A percentile compares a stretch with the other conserved stretches of the same genome.
These are phyloP conservation scores for Saprolegnia diclina DNA, from an alignment of 352 stramenopile species.

Conservation along the genomic window DNA sequence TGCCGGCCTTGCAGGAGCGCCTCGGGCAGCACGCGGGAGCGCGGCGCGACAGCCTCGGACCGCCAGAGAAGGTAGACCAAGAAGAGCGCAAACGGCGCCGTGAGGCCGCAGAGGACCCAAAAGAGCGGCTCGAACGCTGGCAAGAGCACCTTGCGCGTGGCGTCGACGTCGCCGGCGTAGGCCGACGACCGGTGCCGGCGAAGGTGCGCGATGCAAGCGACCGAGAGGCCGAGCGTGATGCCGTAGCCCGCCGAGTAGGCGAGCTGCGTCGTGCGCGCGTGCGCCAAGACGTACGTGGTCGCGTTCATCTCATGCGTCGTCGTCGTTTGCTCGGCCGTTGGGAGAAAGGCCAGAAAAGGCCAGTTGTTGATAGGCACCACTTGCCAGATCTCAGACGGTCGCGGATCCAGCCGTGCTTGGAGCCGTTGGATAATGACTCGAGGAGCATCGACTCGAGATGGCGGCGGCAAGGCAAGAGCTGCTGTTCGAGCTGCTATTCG, in stretches of 20 bases:
- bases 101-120: constrained; percentile 42
- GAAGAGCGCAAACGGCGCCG: constrained; percentile 24
- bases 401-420: too few relatives aligned
- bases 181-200: constrained; percentile 49
- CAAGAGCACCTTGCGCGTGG: constrained; percentile 55
- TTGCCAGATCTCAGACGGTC: neutral
- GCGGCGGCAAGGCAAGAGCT: too few relatives aligned
- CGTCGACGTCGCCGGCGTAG: constrained; percentile 39
- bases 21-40: constrained; percentile 24
- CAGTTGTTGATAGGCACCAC: neutral
- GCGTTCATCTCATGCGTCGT: neutral
- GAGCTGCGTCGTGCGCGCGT: neutral
- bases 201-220: constrained; percentile 46
- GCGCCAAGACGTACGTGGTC: neutral
- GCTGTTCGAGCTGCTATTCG: too few relatives aligned
- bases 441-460: too few relatives aligned
- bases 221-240: constrained; percentile 38
- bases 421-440: too few relatives aligned
- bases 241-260: constrained; percentile 29
- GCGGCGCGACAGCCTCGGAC: neutral
- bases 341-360: neutral
- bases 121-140: constrained; percentile 66
- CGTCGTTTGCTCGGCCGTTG: neutral
- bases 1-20: constrained; percentile 24
- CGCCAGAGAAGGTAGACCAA: constrained; percentile 28